Evolutionary conservation across 176 grass and related monocot species (phyloP).

Genomic region (Metroxylon sagu): DNA sequence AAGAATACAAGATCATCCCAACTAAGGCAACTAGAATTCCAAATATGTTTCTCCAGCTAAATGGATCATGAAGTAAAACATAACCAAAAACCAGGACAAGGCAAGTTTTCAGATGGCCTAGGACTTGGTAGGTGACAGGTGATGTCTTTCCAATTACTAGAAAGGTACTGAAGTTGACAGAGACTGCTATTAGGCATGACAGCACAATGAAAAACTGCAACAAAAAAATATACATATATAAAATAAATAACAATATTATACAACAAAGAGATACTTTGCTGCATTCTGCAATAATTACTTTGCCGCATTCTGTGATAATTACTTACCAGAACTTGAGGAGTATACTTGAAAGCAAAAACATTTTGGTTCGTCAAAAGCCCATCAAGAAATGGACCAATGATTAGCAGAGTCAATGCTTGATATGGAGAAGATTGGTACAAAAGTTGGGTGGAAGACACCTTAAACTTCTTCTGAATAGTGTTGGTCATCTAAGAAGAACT

Average conservation of each 20-base stretch:
- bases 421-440: slow-evolving; percentile 22
- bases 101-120: slow-evolving; percentile 93
- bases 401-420: slow-evolving; percentile 19
- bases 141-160: slow-evolving; percentile 89
- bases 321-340: slow-evolving; percentile 26
- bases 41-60: slow-evolving; percentile 92
- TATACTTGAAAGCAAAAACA: slow-evolving; percentile 26
- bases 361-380: slow-evolving; percentile 23
- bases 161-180: slow-evolving; percentile 91
- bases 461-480: slow-evolving; percentile 31
- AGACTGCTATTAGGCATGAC: slow-evolving; percentile 81
- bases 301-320: no score
- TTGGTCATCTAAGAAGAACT: slow-evolving; percentile 24
- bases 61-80: slow-evolving; percentile 78
- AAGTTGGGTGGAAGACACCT: slow-evolving; percentile 25
- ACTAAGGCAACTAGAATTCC: slow-evolving; percentile 75
- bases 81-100: slow-evolving; percentile 81
- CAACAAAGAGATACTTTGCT: no score
- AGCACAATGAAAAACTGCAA: slow-evolving; percentile 76
- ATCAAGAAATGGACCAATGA: slow-evolving; percentile 30
- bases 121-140: slow-evolving; percentile 83
- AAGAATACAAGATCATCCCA: slow-evolving; percentile 82
- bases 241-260: slow-evolving; percentile 3
- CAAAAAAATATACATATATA: slow-evolving; percentile 23
- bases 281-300: neutral